Conservation (phyloP, 495 filamentous ascomycete species). For the Tuber brumale region DNA sequence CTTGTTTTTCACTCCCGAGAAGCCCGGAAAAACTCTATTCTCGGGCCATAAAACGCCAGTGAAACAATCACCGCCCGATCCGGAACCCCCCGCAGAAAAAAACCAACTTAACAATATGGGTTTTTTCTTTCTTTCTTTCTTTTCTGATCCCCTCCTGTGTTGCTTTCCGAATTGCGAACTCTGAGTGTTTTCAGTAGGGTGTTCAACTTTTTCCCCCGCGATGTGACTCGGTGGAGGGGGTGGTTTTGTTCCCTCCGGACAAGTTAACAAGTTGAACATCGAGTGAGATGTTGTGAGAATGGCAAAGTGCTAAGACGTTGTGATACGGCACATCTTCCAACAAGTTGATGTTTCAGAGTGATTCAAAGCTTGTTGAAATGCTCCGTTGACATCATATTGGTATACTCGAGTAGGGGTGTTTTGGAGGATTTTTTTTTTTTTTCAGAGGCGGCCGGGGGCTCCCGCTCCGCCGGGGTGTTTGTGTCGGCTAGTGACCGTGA, state of each 20-base stretch:
- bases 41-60: neutral
- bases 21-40: neutral
- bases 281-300: neutral
- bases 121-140: neutral
- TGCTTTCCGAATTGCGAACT: neutral
- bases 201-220: neutral
- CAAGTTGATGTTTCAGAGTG: neutral
- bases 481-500: neutral
- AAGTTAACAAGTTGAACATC: neutral
- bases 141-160: neutral
- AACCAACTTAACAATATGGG: too few relatives aligned
- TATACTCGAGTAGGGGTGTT: neutral
- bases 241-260: neutral
- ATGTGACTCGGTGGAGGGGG: neutral
- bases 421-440: neutral
- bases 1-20: neutral
- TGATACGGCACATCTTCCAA: neutral
- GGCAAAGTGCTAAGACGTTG: neutral
- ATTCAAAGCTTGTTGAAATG: neutral
- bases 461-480: neutral
- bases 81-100: neutral
- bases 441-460: neutral
- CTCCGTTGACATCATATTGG: neutral
- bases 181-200: neutral
- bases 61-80: neutral